These are phyloP conservation scores for Diospyros kaki DNA, from an alignment of 148 eudicot species.

Conservation along the genomic window DNA sequence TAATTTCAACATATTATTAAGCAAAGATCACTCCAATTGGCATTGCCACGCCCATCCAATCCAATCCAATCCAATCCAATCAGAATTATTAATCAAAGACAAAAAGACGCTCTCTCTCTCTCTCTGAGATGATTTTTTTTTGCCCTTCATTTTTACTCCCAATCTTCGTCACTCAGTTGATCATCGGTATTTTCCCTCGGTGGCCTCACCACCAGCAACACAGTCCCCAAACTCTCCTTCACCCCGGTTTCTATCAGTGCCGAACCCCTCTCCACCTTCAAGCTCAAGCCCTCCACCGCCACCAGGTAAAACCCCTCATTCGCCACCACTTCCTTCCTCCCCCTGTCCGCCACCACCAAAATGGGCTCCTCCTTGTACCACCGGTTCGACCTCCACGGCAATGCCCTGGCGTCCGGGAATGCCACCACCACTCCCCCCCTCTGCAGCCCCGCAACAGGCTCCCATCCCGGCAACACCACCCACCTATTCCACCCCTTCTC, in stretches of 20 bases:
- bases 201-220: slow-evolving; percentile 90
- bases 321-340: slow-evolving; percentile 41
- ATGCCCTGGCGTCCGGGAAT: slow-evolving; percentile 46
- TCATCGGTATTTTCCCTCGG: slow-evolving; percentile 63
- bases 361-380: slow-evolving; percentile 57
- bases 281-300: slow-evolving; percentile 26
- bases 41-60: too few relatives aligned
- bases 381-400: slow-evolving; percentile 75
- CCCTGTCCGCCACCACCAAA: slow-evolving; percentile 74
- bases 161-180: slow-evolving; percentile 61
- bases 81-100: too few relatives aligned
- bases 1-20: too few relatives aligned
- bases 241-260: slow-evolving; percentile 56
- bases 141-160: slow-evolving; percentile 44
- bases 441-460: slow-evolving; percentile 50
- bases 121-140: too few relatives aligned
- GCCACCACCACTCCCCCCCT: slow-evolving; percentile 67
- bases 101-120: too few relatives aligned
- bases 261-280: slow-evolving; percentile 72
- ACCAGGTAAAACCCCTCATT: slow-evolving; percentile 76
- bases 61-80: not conserved
- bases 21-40: too few relatives aligned
- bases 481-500: slow-evolving; percentile 74
- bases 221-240: slow-evolving; percentile 57
- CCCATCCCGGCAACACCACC: slow-evolving; percentile 92